Evolutionary conservation across 495 filamentous ascomycete genomes (phyloP).

Genomic region (Neurospora africana): DNA sequence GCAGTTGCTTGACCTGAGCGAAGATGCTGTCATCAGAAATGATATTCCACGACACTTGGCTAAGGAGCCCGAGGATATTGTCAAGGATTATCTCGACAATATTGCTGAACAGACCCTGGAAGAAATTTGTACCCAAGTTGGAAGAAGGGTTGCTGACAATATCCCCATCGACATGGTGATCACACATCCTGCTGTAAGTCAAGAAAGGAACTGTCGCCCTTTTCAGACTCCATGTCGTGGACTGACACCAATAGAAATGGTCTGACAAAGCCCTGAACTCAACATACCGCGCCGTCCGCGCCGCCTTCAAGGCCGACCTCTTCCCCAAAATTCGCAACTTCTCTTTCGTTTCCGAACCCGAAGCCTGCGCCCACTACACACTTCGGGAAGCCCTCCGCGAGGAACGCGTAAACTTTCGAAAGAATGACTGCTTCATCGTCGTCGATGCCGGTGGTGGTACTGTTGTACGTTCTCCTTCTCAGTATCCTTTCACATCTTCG

Average conservation of each 20-base stretch:
- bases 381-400: slow-evolving; percentile 21
- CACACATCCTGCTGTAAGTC: slow-evolving; percentile 25
- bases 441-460: slow-evolving; percentile 50
- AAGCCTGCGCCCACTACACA: slow-evolving; percentile 46
- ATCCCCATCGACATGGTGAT: slow-evolving; percentile 23
- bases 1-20: slow-evolving; percentile 6
- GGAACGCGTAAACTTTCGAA: slow-evolving; percentile 11
- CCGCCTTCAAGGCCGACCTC: slow-evolving; percentile 11
- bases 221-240: not conserved
- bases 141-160: slow-evolving; percentile 4
- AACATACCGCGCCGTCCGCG: slow-evolving; percentile 21
- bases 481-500: not conserved
- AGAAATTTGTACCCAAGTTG: slow-evolving; percentile 7
- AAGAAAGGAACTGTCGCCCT: not conserved
- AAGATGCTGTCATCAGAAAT: slow-evolving; percentile 9
- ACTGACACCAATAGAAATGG: slow-evolving; percentile 16
- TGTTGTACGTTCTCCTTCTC: slow-evolving; percentile 32
- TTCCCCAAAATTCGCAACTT: slow-evolving; percentile 26
- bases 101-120: slow-evolving; percentile 15
- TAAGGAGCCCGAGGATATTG: slow-evolving; percentile 22
- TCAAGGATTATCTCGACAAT: slow-evolving; percentile 21
- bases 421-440: slow-evolving; percentile 43
- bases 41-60: slow-evolving; percentile 20
- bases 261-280: slow-evolving; percentile 22
- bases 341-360: slow-evolving; percentile 40